Conservation (phyloP, 352 stramenopile species). For the Discostella stelligera region DNA sequence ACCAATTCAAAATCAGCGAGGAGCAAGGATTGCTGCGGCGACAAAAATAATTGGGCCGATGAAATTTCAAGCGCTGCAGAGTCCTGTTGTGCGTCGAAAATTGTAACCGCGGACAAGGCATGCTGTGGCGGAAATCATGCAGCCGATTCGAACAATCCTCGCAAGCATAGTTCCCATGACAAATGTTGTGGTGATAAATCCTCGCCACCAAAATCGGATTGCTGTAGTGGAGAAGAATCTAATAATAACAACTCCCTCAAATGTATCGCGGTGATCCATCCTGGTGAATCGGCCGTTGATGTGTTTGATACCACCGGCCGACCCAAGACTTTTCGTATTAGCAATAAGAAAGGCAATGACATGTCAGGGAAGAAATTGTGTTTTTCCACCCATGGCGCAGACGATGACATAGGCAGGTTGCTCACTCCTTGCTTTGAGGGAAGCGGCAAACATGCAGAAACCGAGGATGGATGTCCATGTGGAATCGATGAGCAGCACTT, state of each 20-base stretch:
- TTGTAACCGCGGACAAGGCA: neutral
- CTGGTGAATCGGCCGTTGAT: slow-evolving; percentile 16
- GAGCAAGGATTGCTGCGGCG: neutral
- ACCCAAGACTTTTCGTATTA: slow-evolving; percentile 11
- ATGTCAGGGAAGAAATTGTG: slow-evolving; percentile 37
- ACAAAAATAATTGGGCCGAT: neutral
- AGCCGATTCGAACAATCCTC: neutral
- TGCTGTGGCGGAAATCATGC: neutral
- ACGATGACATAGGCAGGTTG: slow-evolving; percentile 32
- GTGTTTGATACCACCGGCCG: slow-evolving; percentile 40
- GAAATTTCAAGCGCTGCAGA: neutral
- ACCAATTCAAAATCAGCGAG: too few relatives aligned
- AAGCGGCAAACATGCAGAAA: slow-evolving; percentile 51
- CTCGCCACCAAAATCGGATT: neutral
- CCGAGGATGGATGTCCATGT: slow-evolving; percentile 60
- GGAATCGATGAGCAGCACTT: slow-evolving; percentile 58
- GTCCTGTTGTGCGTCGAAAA: neutral
- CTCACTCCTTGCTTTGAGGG: slow-evolving; percentile 63
- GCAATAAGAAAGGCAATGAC: neutral
- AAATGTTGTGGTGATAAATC: neutral
- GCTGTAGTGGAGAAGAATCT: neutral
- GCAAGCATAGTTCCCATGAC: neutral
- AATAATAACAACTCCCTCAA: neutral
- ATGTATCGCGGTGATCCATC: slow-evolving; percentile 32
- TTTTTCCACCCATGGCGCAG: slow-evolving; percentile 53